phyloP scores from a whole-genome alignment of 73 alveolate genomes.

The Durusdinium trenchii region DNA sequence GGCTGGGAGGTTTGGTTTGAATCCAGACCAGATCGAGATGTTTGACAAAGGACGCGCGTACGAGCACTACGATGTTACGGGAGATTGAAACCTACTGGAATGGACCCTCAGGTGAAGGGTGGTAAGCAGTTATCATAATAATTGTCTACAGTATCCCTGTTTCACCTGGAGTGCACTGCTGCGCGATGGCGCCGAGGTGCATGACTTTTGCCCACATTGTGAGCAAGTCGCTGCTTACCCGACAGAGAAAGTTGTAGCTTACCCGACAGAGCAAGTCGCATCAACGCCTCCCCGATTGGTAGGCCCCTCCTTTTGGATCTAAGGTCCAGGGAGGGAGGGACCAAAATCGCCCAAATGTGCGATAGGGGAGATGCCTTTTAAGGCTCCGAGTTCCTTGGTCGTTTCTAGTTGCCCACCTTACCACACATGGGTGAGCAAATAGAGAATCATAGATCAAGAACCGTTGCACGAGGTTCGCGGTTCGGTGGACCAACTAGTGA shows the following conservation, averaged over 20 bases:
- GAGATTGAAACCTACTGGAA: no score
- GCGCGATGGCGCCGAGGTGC: neutral
- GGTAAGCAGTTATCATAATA: no score
- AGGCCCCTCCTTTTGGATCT: constrained; percentile 30
- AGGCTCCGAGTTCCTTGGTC: neutral
- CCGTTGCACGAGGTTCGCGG: neutral
- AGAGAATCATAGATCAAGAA: neutral
- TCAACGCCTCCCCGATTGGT: neutral
- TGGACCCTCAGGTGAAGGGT: no score
- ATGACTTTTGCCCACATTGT: neutral
- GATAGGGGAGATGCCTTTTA: neutral
- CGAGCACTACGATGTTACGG: no score
- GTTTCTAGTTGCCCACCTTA: no score
- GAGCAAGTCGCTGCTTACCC: neutral
- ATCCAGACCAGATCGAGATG: no score
- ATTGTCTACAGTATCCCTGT: neutral
- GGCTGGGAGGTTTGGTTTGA: no score
- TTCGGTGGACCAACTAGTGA: no score
- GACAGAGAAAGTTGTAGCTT: no score
- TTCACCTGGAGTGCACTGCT: neutral
- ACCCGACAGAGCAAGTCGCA: neutral
- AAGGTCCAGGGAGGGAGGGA: no score
- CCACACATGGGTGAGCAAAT: no score
- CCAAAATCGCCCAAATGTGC: constrained; percentile 38
- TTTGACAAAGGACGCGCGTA: no score